phyloP scores from a whole-genome alignment of 1,139 yeast genomes.

The Yamadazyma diddensiae region DNA sequence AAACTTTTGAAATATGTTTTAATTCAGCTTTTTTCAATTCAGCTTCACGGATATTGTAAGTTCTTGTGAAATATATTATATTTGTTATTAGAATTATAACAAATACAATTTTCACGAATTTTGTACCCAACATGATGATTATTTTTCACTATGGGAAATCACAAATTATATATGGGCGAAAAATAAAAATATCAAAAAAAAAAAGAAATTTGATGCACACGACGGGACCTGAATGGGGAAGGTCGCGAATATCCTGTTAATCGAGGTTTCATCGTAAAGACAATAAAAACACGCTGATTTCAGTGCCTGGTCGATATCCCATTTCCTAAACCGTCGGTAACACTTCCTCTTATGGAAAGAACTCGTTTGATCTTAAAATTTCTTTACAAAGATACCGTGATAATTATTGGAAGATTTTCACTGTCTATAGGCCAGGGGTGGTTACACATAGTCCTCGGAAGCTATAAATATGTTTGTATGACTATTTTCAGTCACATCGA shows the following conservation, averaged over 20 bases:
- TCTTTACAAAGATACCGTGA: too few relatives aligned
- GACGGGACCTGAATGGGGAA: conserved; percentile 1
- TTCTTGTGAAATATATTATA: conserved; percentile 20
- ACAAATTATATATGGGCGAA: not conserved
- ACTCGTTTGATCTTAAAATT: conserved; percentile 1
- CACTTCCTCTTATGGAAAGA: not conserved
- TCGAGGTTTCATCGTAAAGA: not conserved
- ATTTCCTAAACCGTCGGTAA: not conserved
- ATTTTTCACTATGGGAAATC: not conserved
- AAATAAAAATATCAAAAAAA: not conserved
- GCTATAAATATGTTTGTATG: too few relatives aligned
- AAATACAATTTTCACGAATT: conserved; percentile 20
- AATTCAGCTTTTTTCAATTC: conserved; percentile 20
- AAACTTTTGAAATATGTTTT: conserved; percentile 18
- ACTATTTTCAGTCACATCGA: too few relatives aligned
- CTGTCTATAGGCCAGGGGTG: too few relatives aligned
- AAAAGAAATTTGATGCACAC: conserved; percentile 2
- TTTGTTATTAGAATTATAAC: conserved; percentile 22
- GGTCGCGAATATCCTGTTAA: not conserved
- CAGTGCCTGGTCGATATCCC: not conserved
- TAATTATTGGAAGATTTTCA: too few relatives aligned
- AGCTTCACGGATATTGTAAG: conserved; percentile 20
- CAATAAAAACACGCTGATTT: not conserved
- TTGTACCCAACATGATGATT: conserved; percentile 17
- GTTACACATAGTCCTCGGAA: too few relatives aligned